These are phyloP conservation scores for Urtica urens DNA, from an alignment of 306 rosid species.

Conservation along the genomic window DNA sequence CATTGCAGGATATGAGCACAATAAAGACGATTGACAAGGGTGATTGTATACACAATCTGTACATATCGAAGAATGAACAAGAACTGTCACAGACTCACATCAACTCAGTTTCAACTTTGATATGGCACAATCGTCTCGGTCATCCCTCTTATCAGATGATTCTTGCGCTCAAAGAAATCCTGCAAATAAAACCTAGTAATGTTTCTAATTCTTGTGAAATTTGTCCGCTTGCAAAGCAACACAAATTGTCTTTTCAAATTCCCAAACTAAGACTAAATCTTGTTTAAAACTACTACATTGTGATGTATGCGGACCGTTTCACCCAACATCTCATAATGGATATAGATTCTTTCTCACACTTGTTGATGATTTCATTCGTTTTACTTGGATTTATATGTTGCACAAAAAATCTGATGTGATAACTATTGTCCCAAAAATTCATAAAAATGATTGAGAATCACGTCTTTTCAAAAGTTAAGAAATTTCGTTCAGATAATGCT, in stretches of 20 bases:
- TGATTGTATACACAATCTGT: not conserved
- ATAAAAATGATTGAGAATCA: too few relatives aligned
- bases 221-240: conserved; percentile 2
- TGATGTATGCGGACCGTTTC: not conserved
- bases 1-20: not conserved
- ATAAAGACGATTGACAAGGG: not conserved
- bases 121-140: not conserved
- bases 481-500: too few relatives aligned
- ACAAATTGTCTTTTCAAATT: not conserved
- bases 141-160: not conserved
- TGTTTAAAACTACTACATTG: not conserved
- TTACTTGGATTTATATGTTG: not conserved
- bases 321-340: not conserved
- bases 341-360: not conserved
- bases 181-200: not conserved
- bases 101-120: not conserved
- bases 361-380: not conserved
- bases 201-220: not conserved
- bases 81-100: not conserved
- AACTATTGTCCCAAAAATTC: too few relatives aligned
- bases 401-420: not conserved
- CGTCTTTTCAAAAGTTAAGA: too few relatives aligned
- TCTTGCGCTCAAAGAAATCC: too few relatives aligned
- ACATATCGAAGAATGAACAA: not conserved
- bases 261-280: not conserved